Evolutionary conservation across 345 rosid species (phyloP).

Genomic region (Geranium rotundifolium): DNA sequence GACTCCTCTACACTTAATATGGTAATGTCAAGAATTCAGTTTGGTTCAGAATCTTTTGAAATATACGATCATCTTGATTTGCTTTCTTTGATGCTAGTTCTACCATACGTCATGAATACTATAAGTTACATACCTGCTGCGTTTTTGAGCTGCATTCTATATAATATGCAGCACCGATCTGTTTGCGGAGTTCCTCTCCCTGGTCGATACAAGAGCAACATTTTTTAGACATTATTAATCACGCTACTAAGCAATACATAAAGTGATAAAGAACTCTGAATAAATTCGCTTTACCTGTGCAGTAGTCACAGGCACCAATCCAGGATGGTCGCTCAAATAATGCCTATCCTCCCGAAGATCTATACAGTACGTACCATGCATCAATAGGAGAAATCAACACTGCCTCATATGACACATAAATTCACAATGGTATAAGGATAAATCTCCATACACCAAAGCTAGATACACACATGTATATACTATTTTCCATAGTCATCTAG

Average conservation of each 20-base stretch:
- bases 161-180: constrained; percentile 83
- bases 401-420: constrained; percentile 6
- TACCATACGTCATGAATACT: constrained; percentile 1
- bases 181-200: constrained; percentile 97
- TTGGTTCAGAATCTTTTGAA: too few species aligned
- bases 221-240: constrained; percentile 3
- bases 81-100: not conserved
- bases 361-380: constrained; percentile 21
- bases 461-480: too few species aligned
- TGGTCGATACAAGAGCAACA: constrained; percentile 6
- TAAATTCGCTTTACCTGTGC: constrained; percentile 46
- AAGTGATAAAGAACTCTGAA: not conserved
- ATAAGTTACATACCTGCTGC: constrained; percentile 59
- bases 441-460: too few species aligned
- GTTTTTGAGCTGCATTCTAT: constrained; percentile 98
- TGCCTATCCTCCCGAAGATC: constrained; percentile 97
- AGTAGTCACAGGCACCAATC: constrained; percentile 79
- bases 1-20: too few species aligned
- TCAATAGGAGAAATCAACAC: constrained; percentile 1
- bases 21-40: too few species aligned
- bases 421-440: not conserved
- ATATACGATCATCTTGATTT: not conserved
- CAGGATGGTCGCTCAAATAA: constrained; percentile 94
- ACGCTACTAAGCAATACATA: not conserved
- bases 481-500: too few species aligned